These are phyloP conservation scores for Hypholoma sublateritium DNA, from an alignment of 768 basidiomycete species.

Conservation along the genomic window DNA sequence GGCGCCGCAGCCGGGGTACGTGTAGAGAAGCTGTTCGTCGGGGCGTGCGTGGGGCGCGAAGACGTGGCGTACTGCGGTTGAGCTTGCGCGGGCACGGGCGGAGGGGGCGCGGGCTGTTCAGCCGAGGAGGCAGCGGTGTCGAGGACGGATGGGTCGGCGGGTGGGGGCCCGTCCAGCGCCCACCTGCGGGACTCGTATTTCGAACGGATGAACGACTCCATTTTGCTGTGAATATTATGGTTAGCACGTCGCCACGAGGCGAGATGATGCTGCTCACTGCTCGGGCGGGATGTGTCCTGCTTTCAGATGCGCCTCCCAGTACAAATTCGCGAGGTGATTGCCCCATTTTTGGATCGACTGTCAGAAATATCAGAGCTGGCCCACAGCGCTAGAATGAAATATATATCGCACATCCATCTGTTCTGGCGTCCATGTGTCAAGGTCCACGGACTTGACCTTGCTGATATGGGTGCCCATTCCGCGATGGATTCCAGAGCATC, in stretches of 20 bases:
- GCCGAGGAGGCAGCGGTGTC: constrained; percentile 42
- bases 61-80: constrained; percentile 24
- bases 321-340: constrained; percentile 86
- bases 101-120: constrained; percentile 22
- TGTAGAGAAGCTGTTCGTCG: constrained; percentile 25
- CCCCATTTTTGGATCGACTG: constrained; percentile 93
- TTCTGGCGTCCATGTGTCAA: constrained; percentile 96
- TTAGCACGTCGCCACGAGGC: not conserved
- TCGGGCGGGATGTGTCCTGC: constrained; percentile 90
- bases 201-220: constrained; percentile 95
- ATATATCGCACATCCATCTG: constrained; percentile 80
- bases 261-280: constrained; percentile 63
- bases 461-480: constrained; percentile 99
- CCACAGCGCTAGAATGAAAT: not conserved
- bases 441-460: constrained; percentile 95
- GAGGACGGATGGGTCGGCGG: constrained; percentile 76
- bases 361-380: not conserved
- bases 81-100: constrained; percentile 19
- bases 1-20: constrained; percentile 29
- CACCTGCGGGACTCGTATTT: constrained; percentile 94
- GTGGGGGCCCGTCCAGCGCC: constrained; percentile 89
- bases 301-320: constrained; percentile 97
- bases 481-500: constrained; percentile 96
- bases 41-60: constrained; percentile 29
- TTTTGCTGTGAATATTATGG: constrained; percentile 64